phyloP scores from a whole-genome alignment of 2,329 filamentous ascomycete species.

The Fusarium heterosporum region DNA sequence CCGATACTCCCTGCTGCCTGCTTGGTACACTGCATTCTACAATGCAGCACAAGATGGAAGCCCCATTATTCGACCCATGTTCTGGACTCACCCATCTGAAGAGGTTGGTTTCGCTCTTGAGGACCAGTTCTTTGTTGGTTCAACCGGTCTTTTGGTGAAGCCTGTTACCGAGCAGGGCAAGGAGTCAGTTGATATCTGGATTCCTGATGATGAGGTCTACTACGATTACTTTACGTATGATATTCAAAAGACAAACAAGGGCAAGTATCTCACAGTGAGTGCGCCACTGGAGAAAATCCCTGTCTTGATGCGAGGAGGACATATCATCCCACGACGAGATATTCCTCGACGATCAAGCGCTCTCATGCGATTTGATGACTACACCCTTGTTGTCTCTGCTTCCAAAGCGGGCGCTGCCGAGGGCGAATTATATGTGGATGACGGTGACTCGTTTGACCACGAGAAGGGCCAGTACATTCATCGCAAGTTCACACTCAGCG shows the following conservation, averaged over 20 bases:
- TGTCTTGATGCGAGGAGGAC: constrained; percentile 90
- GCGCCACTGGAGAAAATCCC: constrained; percentile 90
- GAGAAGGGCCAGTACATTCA: constrained; percentile 89
- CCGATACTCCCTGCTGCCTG: constrained; percentile 87
- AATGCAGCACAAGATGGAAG: constrained; percentile 84
- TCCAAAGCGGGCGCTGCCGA: constrained; percentile 71
- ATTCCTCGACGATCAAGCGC: constrained; percentile 85
- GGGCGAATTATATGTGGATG: constrained; percentile 89
- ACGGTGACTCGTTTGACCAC: constrained; percentile 93
- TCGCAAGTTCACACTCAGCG: constrained; percentile 77
- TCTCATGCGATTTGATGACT: constrained; percentile 94
- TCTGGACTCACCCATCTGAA: constrained; percentile 88
- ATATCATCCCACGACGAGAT: constrained; percentile 92
- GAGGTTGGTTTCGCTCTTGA: constrained; percentile 90
- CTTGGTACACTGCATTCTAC: constrained; percentile 98
- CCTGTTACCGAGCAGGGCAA: constrained; percentile 85
- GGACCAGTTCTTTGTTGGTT: constrained; percentile 92
- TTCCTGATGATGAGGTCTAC: constrained; percentile 89
- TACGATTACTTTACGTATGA: constrained; percentile 96
- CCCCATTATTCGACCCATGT: constrained; percentile 91
- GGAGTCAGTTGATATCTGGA: constrained; percentile 80
- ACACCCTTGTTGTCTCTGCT: constrained; percentile 84
- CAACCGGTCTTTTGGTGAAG: constrained; percentile 90
- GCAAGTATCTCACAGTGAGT: constrained; percentile 74
- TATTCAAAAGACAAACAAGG: constrained; percentile 74